Conservation (phyloP, 768 basidiomycete species). For the Pulveroboletus sp. region DNA sequence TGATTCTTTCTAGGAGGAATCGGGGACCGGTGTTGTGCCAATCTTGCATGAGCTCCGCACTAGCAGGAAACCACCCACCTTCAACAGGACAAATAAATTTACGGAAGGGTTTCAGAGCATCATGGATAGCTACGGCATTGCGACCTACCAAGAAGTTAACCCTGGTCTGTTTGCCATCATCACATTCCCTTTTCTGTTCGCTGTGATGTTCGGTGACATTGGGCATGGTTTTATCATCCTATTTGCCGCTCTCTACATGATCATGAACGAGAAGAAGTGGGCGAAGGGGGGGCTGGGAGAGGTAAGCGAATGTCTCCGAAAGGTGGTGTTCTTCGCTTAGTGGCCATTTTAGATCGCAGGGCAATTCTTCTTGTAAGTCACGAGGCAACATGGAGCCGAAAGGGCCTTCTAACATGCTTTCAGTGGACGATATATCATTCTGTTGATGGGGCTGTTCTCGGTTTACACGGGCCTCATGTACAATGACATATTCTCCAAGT, state of each 20-base stretch:
- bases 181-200: conserved; percentile 98
- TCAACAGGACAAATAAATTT: conserved; percentile 91
- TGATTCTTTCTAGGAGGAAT: conserved; percentile 58
- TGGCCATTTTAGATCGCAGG: conserved; percentile 59
- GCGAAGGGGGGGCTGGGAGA: conserved; percentile 74
- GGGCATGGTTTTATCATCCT: conserved; percentile 90
- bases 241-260: conserved; percentile 77
- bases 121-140: conserved; percentile 96
- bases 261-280: conserved; percentile 78
- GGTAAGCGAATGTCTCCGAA: conserved; percentile 37
- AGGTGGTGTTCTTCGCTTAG: conserved; percentile 4
- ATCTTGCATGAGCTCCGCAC: conserved; percentile 90
- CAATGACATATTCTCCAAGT: conserved; percentile 98
- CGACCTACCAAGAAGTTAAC: conserved; percentile 94
- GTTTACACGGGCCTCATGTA: conserved; percentile 97
- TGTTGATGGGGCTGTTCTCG: conserved; percentile 97
- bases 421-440: conserved; percentile 97
- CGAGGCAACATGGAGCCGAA: background rate
- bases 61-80: conserved; percentile 91
- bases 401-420: conserved; percentile 21
- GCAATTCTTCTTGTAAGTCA: conserved; percentile 88
- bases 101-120: conserved; percentile 97
- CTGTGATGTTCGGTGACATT: conserved; percentile 99
- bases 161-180: conserved; percentile 90
- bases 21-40: conserved; percentile 88